Percentiles rank a stretch among this genome's conserved stretches.
These are phyloP conservation scores for Tubosaeta sp. DNA, from an alignment of 768 basidiomycete species.

Conservation along the genomic window DNA sequence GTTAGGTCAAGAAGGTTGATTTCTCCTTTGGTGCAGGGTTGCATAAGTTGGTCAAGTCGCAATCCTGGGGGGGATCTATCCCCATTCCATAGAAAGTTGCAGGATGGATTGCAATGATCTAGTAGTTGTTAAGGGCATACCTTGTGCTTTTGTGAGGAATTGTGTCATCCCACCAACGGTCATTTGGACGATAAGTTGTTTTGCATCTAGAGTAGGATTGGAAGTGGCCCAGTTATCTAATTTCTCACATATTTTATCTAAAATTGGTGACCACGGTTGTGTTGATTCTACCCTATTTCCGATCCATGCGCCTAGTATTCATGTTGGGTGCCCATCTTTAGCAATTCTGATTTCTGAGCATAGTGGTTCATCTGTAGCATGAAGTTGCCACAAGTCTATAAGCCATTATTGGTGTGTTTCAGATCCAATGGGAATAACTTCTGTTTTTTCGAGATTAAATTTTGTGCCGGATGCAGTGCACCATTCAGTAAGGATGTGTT, in stretches of 20 bases:
- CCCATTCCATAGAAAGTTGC: background rate
- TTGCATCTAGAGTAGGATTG: conserved; percentile 16
- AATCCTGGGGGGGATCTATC: background rate
- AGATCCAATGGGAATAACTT: no score
- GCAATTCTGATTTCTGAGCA: background rate
- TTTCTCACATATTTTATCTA: conserved; percentile 17
- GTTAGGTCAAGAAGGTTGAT: background rate
- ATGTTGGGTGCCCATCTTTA: no score
- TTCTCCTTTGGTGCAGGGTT: no score
- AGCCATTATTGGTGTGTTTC: no score
- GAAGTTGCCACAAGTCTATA: no score
- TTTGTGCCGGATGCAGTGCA: conserved; percentile 10
- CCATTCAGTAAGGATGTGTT: conserved; percentile 33
- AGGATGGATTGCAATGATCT: no score
- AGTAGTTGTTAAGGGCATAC: background rate
- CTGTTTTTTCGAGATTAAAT: no score
- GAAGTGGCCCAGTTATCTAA: conserved; percentile 7
- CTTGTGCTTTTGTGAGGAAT: conserved; percentile 27
- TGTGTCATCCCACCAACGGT: conserved; percentile 19
- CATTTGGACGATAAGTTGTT: conserved; percentile 18
- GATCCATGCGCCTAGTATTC: conserved; percentile 17
- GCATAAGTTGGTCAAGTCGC: no score
- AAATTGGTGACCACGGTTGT: conserved; percentile 8
- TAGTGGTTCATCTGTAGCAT: no score
- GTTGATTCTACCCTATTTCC: conserved; percentile 16